Evolutionary conservation across 2,329 filamentous ascomycete species (phyloP).

Genomic region (Dactylonectria estremocensis): DNA sequence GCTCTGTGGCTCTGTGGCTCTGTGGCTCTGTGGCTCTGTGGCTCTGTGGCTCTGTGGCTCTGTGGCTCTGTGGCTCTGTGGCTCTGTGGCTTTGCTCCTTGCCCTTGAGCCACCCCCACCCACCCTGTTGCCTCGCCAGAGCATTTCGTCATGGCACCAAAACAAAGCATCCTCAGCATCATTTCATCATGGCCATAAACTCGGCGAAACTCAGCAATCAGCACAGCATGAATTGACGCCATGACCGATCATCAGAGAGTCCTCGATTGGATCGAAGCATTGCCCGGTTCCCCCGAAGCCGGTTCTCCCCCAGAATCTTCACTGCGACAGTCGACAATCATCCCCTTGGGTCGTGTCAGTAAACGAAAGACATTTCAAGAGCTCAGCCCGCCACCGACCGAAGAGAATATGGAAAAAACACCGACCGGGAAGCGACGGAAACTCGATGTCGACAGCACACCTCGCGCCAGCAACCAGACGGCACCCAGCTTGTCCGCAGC

Average conservation of each 20-base stretch:
- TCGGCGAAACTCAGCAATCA: neutral
- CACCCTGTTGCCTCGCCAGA: neutral
- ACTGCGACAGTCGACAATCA: neutral
- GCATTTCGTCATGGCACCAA: neutral
- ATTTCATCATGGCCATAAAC: neutral
- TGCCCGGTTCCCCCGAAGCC: neutral
- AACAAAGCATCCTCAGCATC: neutral
- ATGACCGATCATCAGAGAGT: neutral
- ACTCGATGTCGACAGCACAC: neutral
- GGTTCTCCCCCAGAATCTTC: neutral
- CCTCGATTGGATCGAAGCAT: constrained; percentile 3
- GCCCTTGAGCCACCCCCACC: no score
- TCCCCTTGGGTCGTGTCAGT: neutral
- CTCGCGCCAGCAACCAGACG: neutral
- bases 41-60: neutral
- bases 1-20: no score
- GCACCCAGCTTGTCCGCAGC: constrained; percentile 4
- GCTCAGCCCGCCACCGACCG: neutral
- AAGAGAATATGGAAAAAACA: neutral
- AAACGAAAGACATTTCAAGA: constrained; percentile 1
- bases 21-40: neutral
- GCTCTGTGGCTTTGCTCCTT: neutral
- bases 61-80: neutral
- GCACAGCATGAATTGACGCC: neutral
- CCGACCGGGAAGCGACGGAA: constrained; percentile 1